These are phyloP conservation scores for Scutellaria galericulata DNA, from an alignment of 257 asterid genomes.

Conservation along the genomic window DNA sequence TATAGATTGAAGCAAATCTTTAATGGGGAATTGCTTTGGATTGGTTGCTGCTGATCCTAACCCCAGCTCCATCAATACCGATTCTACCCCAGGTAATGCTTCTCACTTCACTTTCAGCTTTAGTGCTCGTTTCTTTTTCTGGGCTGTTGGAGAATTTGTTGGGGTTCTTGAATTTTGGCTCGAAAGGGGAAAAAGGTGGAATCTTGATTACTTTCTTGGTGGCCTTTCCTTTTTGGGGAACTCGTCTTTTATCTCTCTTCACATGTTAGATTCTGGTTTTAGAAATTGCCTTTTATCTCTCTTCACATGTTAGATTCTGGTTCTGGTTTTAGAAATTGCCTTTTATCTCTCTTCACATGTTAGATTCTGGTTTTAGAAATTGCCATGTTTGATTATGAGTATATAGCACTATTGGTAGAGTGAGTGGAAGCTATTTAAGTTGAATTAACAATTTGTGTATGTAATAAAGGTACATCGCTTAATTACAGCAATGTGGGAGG, in stretches of 20 bases:
- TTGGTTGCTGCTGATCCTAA: conserved; percentile 44
- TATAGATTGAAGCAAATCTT: neutral
- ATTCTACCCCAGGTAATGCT: conserved; percentile 54
- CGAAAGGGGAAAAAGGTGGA: neutral
- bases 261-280: neutral
- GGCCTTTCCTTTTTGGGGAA: conserved; percentile 3
- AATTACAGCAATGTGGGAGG: conserved; percentile 46
- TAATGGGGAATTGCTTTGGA: conserved; percentile 88
- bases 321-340: neutral
- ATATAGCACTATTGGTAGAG: neutral
- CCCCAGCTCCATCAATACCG: conserved; percentile 41
- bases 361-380: neutral
- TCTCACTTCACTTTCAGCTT: conserved; percentile 12
- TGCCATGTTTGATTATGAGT: neutral
- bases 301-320: neutral
- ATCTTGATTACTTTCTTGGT: conserved; percentile 3
- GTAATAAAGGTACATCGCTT: conserved; percentile 52
- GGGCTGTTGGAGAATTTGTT: conserved; percentile 23
- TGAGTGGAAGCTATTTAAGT: too few species aligned
- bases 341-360: neutral
- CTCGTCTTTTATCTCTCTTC: neutral
- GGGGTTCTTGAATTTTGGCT: conserved; percentile 29
- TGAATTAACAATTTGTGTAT: neutral
- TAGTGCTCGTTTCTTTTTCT: conserved; percentile 26
- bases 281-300: neutral